A percentile compares a stretch with the other conserved stretches of the same genome.
These are phyloP conservation scores for Pseudomicrostroma phylloplanum DNA, from an alignment of 1,284 basidiomycete genomes.

Conservation along the genomic window DNA sequence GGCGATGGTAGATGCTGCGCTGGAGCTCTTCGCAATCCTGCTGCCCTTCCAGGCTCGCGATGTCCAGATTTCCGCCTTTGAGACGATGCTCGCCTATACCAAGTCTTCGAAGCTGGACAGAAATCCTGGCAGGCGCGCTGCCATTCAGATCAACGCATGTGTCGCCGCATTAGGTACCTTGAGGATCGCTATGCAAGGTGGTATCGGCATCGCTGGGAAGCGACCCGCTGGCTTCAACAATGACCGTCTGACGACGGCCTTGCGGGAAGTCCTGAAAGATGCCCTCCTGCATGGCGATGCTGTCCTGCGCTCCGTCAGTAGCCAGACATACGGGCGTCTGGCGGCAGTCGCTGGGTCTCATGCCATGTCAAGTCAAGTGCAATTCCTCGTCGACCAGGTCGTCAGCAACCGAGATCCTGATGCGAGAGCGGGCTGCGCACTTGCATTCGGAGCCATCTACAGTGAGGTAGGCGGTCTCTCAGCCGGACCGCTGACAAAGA, in stretches of 20 bases:
- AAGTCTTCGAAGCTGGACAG: slow-evolving; percentile 75
- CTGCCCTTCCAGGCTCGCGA: slow-evolving; percentile 71
- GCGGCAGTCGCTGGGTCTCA: slow-evolving; percentile 75
- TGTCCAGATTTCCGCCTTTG: slow-evolving; percentile 64
- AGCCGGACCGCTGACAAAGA: slow-evolving; percentile 88
- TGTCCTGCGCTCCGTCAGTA: slow-evolving; percentile 70
- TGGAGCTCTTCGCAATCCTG: slow-evolving; percentile 71
- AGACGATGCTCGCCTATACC: slow-evolving; percentile 60
- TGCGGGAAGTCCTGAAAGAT: slow-evolving; percentile 76
- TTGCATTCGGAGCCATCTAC: slow-evolving; percentile 91
- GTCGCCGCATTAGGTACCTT: slow-evolving; percentile 75
- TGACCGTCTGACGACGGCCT: slow-evolving; percentile 65
- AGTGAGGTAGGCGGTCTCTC: slow-evolving; percentile 84
- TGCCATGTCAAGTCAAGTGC: slow-evolving; percentile 81
- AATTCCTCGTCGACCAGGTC: slow-evolving; percentile 88
- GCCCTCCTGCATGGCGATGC: slow-evolving; percentile 74
- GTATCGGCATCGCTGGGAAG: slow-evolving; percentile 24
- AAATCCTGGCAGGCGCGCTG: slow-evolving; percentile 81
- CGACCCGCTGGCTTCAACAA: slow-evolving; percentile 43
- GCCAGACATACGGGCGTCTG: slow-evolving; percentile 82
- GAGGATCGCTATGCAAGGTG: slow-evolving; percentile 48
- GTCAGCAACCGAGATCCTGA: slow-evolving; percentile 91
- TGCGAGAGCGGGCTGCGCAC: slow-evolving; percentile 83
- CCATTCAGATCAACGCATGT: slow-evolving; percentile 73
- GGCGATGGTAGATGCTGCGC: slow-evolving; percentile 78